A percentile compares a stretch with the other conserved stretches of the same genome.
These are phyloP conservation scores for Pythium coloratum DNA, from an alignment of 352 stramenopile species.

Conservation along the genomic window DNA sequence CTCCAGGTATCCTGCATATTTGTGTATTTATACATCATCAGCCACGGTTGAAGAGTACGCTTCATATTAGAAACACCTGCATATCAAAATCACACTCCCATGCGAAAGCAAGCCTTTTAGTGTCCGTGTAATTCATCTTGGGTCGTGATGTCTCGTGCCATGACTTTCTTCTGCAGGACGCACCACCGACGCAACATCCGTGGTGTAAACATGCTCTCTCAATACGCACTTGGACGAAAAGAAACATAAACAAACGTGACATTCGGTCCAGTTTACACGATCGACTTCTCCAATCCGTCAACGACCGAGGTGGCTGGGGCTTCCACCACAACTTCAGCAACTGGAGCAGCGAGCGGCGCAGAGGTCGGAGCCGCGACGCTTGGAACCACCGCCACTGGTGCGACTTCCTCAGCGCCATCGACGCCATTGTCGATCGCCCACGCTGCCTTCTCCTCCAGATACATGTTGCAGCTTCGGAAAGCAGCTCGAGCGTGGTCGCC, in stretches of 20 bases:
- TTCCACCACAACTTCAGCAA: neutral
- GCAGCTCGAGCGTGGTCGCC: constrained; percentile 69
- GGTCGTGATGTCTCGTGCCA: too few species aligned
- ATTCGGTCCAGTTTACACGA: constrained; percentile 11
- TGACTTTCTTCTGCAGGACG: too few species aligned
- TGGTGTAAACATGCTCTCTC: too few species aligned
- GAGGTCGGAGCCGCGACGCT: neutral
- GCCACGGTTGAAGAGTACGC: too few species aligned
- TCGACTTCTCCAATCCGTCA: constrained; percentile 21
- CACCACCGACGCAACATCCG: too few species aligned
- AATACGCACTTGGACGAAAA: too few species aligned
- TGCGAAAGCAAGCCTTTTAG: too few species aligned
- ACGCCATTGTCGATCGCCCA: constrained; percentile 39
- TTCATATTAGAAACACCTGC: too few species aligned
- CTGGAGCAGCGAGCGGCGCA: neutral
- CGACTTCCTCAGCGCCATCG: constrained; percentile 1
- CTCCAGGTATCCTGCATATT: too few species aligned
- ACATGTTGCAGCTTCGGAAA: constrained; percentile 87
- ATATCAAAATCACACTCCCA: too few species aligned
- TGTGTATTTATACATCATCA: too few species aligned
- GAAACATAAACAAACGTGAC: neutral
- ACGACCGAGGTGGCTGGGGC: constrained; percentile 5
- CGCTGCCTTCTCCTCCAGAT: constrained; percentile 63
- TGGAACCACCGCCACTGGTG: neutral
- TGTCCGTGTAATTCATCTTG: too few species aligned